A percentile compares a stretch with the other conserved stretches of the same genome.
Conservation (phyloP, 2,329 filamentous ascomycete genomes). For the Cordyceps pruinosa region DNA sequence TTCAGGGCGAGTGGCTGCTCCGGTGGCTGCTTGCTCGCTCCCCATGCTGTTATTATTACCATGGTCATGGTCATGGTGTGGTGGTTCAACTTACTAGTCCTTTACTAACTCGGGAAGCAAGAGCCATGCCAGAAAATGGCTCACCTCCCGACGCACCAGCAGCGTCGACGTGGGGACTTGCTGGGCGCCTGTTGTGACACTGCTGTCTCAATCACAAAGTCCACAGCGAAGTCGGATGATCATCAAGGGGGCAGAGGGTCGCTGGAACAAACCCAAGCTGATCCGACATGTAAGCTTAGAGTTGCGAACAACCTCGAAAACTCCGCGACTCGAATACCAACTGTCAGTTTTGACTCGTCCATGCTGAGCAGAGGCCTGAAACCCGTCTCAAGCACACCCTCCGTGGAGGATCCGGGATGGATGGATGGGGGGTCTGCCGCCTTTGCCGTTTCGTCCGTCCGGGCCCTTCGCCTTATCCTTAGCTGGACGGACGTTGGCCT, state of each 20-base stretch:
- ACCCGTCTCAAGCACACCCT: constrained; percentile 6
- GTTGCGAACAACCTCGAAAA: not conserved
- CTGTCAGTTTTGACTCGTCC: not conserved
- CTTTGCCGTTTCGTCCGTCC: constrained; percentile 11
- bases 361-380: not conserved
- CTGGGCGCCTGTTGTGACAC: not conserved
- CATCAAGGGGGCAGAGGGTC: not conserved
- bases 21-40: not conserved
- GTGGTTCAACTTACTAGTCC: not conserved
- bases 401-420: constrained; percentile 7
- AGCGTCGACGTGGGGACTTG: not conserved
- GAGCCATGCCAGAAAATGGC: constrained; percentile 1
- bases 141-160: not conserved
- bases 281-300: not conserved
- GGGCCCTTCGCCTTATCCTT: not conserved
- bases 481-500: not conserved
- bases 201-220: not conserved
- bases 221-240: not conserved
- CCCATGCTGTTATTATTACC: not conserved
- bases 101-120: constrained; percentile 1
- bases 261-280: not conserved
- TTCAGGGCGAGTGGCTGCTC: not conserved
- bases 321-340: not conserved
- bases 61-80: not conserved
- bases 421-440: constrained; percentile 4